phyloP scores from a whole-genome alignment of 805 yeast genomes.

The Candida koratica region DNA sequence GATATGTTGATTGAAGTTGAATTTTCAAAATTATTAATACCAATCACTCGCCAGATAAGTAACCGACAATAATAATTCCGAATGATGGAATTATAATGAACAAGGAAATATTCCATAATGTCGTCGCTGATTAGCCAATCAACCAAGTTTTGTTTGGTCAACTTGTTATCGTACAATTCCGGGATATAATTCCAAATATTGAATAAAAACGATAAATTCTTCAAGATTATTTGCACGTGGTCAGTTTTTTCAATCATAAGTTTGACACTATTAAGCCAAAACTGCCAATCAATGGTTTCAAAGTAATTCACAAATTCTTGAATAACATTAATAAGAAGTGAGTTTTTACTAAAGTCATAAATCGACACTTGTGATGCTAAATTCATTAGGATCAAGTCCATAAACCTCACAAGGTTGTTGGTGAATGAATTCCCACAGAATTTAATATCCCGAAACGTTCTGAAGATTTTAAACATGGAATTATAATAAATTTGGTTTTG shows the following conservation, averaged over 20 bases:
- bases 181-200: conserved; percentile 74
- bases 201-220: conserved; percentile 62
- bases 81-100: conserved; percentile 79
- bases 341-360: conserved; percentile 36
- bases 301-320: conserved; percentile 38
- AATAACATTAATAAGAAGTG: conserved; percentile 37
- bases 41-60: conserved; percentile 60
- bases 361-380: conserved; percentile 36
- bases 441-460: conserved; percentile 35
- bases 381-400: conserved; percentile 33
- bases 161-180: conserved; percentile 29
- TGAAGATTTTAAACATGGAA: conserved; percentile 38
- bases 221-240: conserved; percentile 57
- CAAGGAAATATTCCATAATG: conserved; percentile 55
- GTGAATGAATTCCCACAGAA: conserved; percentile 15
- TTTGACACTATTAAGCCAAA: conserved; percentile 63
- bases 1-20: conserved; percentile 30
- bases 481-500: conserved; percentile 35
- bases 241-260: conserved; percentile 57
- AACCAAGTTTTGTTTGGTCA: conserved; percentile 47
- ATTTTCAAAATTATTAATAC: conserved; percentile 39
- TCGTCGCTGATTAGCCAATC: conserved; percentile 49
- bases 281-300: conserved; percentile 58
- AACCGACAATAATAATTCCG: conserved; percentile 66
- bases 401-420: conserved; percentile 10